phyloP scores from a whole-genome alignment of 768 basidiomycete species.

The Rhizopogon sp. region DNA sequence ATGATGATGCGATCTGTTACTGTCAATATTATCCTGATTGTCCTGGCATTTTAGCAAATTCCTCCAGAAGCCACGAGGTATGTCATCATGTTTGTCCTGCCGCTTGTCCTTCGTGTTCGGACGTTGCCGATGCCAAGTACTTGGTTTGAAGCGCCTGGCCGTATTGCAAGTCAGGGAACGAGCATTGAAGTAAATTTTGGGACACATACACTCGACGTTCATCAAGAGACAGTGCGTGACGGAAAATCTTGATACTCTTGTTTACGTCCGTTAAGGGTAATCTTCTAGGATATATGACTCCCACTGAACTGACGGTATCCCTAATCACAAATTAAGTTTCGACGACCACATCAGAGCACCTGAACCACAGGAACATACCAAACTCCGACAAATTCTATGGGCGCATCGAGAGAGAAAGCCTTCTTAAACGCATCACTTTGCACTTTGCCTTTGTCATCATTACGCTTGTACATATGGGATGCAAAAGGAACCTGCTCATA shows the following conservation, averaged over 20 bases:
- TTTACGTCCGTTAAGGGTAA: conserved; percentile 66
- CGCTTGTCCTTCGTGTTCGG: conserved; percentile 33
- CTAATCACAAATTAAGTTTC: conserved; percentile 29
- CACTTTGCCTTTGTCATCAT: conserved; percentile 53
- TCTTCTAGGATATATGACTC: conserved; percentile 49
- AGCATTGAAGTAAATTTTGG: conserved; percentile 5
- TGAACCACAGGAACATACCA: conserved; percentile 40
- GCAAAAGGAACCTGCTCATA: conserved; percentile 78
- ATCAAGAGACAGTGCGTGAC: conserved; percentile 68
- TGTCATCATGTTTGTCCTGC: conserved; percentile 48
- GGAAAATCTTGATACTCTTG: conserved; percentile 57
- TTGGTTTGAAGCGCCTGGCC: conserved; percentile 27
- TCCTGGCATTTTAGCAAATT: not conserved
- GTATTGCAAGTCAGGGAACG: conserved; percentile 32
- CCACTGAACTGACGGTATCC: conserved; percentile 71
- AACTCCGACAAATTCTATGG: conserved; percentile 70
- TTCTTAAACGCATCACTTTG: conserved; percentile 69
- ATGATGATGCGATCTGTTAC: conserved; percentile 3
- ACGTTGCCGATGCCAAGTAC: conserved; percentile 39
- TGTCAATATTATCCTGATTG: not conserved
- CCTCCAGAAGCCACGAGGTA: conserved; percentile 32
- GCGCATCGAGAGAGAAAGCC: conserved; percentile 70
- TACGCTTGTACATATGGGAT: conserved; percentile 54
- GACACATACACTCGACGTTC: conserved; percentile 49
- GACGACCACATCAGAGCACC: not conserved